phyloP scores from a whole-genome alignment of 1,139 yeast species.

The Zygoascus sp. region DNA sequence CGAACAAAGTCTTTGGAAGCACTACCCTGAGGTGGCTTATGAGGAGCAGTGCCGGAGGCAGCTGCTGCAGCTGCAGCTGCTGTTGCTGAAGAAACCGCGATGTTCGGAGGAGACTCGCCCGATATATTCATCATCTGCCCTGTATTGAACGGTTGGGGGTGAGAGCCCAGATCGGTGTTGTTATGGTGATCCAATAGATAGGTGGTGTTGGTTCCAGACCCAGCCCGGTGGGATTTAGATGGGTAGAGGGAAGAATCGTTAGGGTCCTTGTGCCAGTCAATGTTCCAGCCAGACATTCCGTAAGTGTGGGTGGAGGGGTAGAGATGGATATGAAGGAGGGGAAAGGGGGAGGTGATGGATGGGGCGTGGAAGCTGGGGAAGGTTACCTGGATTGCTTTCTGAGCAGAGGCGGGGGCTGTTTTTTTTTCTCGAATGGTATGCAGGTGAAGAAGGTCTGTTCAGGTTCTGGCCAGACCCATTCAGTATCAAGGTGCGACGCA shows the following conservation, averaged over 20 bases:
- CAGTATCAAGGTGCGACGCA: no score
- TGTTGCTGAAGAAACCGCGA: no score
- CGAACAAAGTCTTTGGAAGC: slow-evolving; percentile 19
- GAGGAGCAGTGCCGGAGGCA: background rate
- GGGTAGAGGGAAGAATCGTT: background rate
- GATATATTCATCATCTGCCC: background rate
- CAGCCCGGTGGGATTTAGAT: background rate
- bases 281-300: slow-evolving; percentile 3
- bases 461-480: background rate
- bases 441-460: background rate
- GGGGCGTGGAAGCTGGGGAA: background rate
- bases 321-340: background rate
- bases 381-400: background rate
- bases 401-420: no score
- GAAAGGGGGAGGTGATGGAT: background rate
- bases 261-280: background rate
- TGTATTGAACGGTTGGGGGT: background rate
- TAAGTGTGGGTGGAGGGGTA: background rate
- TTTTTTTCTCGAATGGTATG: background rate
- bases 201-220: background rate
- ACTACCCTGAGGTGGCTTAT: background rate
- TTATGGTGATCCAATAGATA: background rate
- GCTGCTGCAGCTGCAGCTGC: background rate
- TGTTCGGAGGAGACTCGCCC: no score
- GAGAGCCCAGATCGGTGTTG: background rate